Evolutionary conservation across 1,284 basidiomycete genomes (phyloP), one percentile per base, ranked within the genome.

Genomic region (Boletus sp.): DNA sequence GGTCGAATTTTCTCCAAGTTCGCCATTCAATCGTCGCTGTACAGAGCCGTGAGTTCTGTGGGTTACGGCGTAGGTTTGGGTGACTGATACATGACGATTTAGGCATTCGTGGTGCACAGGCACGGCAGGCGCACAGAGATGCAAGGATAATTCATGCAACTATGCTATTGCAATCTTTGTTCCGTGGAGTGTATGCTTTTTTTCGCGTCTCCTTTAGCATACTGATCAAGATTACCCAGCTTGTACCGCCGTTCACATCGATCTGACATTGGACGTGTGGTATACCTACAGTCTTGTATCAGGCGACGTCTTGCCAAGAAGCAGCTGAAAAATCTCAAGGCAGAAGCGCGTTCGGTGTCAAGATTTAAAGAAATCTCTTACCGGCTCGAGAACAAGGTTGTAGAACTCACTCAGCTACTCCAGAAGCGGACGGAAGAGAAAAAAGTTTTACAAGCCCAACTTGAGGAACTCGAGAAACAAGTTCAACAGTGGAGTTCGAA

Each of bases 291-390:
- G 75, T 96, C 94, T 25, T 96, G 94, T 71, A 82, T 97, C 62
- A 93, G 97, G 56, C 92, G 97, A 33, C 89, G 94, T 48, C 79
- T 93, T 53, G 97, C 97, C 33, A 87, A 90, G 64, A 91, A 89
- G 67, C 89, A 98, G 74, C 86, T 99, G 60, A 90, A 90, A 67
- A 82, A 80, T 9, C 86, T 98, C 64, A 90, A 87, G 71, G 85
- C 89, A 30, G 97, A 99, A 76, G 97, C 97, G 28, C 94, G 95
- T 58, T 98, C 97, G 1, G 97, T 97, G 35, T 92, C 92, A 67
- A 98, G 97, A 76, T 97, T 97, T 86, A 98, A 99, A 79, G 97
- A 99, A 79, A 98, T 98, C 66, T 98, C 97, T 0, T 99, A 98
- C 76, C 89, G 88, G 69, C 84, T 99, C 63, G 97, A 99, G 81